Evolutionary conservation across 2,329 filamentous ascomycete species (phyloP), one percentile per base, ranked within the genome.

Genomic region (Penicillium thymicola): DNA sequence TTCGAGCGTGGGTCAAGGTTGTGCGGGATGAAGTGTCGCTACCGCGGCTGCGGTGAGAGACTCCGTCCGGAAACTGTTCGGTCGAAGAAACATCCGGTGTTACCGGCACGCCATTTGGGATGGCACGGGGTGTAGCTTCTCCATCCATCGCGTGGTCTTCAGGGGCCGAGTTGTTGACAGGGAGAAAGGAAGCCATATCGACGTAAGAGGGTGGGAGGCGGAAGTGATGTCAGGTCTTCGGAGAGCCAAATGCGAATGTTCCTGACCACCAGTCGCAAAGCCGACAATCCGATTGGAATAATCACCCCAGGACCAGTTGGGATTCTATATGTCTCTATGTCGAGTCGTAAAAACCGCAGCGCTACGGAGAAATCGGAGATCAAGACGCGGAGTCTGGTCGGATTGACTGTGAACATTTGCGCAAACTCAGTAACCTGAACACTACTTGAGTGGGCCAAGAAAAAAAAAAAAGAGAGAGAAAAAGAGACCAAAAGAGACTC

Each of bases 121-220:
- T 65, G 68, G 71, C 74, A 75, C 75, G 82, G 57, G 79, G 83
- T 25, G 83, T 85, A 8, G 76, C 79, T 62, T 81, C 82, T 61
- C 82, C 82, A 49, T 78, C 78, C 59, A 77, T 75, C 48, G 76
- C 70, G 56, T 70, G 70, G 51, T 72, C 70, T 50, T 76, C 75
- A 58, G 77, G 71, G 54, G 83, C 74, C 55, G 78, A 79, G 59
- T 79, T 81, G 72, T 86, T 87, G 69, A 86, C 83, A 60, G 85
- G 80, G 68, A 81, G 78, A 70, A 87, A 87, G 57, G 80, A 76
- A 63, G 83, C 78, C 82, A 85, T 78, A 67, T 61, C 59, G 63
- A 65, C 58, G 62, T 59, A 64, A 66, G 57, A 55, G 48, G 28
- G 28, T 34, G 61, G 57, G 60, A 59, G 61, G 58, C 58, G 58